Evolutionary conservation across 2,329 filamentous ascomycete genomes (phyloP).

Genomic region (Penicillium fuscoglaucum): DNA sequence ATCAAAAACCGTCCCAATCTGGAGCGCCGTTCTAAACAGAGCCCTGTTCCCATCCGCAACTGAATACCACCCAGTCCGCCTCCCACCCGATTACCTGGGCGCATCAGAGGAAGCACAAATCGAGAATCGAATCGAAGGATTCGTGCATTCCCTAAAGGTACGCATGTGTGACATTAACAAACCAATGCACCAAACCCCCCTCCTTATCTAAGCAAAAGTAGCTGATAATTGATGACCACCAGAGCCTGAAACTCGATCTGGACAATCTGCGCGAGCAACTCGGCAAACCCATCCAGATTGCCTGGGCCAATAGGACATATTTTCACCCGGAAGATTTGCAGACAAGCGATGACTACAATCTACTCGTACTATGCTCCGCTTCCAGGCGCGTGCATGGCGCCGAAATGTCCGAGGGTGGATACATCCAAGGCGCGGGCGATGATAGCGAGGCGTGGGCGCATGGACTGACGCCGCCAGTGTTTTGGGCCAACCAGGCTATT

Average conservation of each 20-base stretch:
- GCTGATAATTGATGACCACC: slow-evolving; percentile 8
- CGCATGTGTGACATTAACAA: neutral
- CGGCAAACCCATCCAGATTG: slow-evolving; percentile 70
- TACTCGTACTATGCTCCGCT: slow-evolving; percentile 81
- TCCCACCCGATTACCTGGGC: slow-evolving; percentile 71
- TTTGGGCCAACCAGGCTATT: slow-evolving; percentile 68
- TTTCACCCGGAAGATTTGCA: slow-evolving; percentile 48
- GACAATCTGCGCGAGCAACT: slow-evolving; percentile 56
- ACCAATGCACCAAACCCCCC: neutral
- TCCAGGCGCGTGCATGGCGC: slow-evolving; percentile 69
- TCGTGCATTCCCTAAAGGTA: slow-evolving; percentile 53
- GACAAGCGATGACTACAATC: slow-evolving; percentile 59
- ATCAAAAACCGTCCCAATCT: slow-evolving; percentile 90
- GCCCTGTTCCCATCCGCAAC: slow-evolving; percentile 66
- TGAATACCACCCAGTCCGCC: slow-evolving; percentile 59
- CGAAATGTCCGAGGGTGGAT: slow-evolving; percentile 70
- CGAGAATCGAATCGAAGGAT: slow-evolving; percentile 58
- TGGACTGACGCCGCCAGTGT: slow-evolving; percentile 73
- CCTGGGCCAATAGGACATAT: slow-evolving; percentile 76
- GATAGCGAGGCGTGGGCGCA: slow-evolving; percentile 91
- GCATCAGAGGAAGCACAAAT: slow-evolving; percentile 80
- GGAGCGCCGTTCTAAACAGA: slow-evolving; percentile 84
- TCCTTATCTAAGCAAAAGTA: neutral
- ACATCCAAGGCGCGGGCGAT: slow-evolving; percentile 92
- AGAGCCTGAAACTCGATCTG: slow-evolving; percentile 63